Conservation (phyloP, 371 early-diverging fungal species). For the Syncephalis fuscata region DNA sequence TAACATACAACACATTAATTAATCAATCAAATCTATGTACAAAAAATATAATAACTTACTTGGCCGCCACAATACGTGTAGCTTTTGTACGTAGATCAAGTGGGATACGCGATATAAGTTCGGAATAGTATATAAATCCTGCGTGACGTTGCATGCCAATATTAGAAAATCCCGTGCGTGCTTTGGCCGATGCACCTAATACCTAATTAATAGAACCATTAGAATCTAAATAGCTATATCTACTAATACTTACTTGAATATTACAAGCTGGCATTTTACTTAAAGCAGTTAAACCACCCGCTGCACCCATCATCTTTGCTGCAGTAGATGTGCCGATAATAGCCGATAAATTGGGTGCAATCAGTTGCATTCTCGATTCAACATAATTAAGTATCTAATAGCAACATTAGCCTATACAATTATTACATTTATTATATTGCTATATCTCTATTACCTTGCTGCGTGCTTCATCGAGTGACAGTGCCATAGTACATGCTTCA, state of each 20-base stretch:
- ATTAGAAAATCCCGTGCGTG: conserved; percentile 64
- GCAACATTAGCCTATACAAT: background rate
- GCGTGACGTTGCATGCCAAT: conserved; percentile 51
- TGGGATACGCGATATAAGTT: conserved; percentile 48
- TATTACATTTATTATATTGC: too few relatives aligned
- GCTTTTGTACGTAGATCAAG: conserved; percentile 63
- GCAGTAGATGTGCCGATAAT: conserved; percentile 79
- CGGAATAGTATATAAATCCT: conserved; percentile 67
- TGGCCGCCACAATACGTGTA: conserved; percentile 63
- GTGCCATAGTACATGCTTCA: conserved; percentile 67
- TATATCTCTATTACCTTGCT: conserved; percentile 21
- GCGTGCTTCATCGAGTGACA: conserved; percentile 52
- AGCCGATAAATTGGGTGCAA: conserved; percentile 87
- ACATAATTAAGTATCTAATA: conserved; percentile 69
- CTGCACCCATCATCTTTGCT: conserved; percentile 78
- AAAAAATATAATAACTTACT: conserved; percentile 21
- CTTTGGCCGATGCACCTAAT: conserved; percentile 33
- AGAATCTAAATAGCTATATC: background rate
- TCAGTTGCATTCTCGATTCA: conserved; percentile 76
- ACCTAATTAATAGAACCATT: conserved; percentile 7
- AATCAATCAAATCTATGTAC: background rate
- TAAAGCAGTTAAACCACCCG: conserved; percentile 77
- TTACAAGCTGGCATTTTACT: conserved; percentile 88
- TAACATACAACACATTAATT: background rate
- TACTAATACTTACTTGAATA: conserved; percentile 32